These are phyloP conservation scores for Primulina tabacum DNA, from an alignment of 257 asterid genomes.

Conservation along the genomic window DNA sequence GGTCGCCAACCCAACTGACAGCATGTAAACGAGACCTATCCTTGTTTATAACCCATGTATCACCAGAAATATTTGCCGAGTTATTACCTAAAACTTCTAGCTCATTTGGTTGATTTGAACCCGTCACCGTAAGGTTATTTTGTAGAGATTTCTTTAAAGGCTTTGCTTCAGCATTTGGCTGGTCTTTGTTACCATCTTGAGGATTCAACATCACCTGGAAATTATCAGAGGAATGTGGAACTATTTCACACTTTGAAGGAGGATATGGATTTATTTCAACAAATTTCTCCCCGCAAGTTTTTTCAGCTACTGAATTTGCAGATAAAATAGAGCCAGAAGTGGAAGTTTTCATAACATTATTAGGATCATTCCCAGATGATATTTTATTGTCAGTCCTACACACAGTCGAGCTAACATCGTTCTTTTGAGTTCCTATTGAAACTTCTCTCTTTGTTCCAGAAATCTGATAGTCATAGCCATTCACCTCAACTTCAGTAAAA, in stretches of 20 bases:
- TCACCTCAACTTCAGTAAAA: conserved; percentile 34
- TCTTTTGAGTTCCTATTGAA: conserved; percentile 37
- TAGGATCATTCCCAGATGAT: conserved; percentile 37
- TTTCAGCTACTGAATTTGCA: conserved; percentile 30
- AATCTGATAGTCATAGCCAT: conserved; percentile 32
- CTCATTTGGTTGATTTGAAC: conserved; percentile 32
- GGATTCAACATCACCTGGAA: conserved; percentile 28
- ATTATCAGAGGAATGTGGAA: conserved; percentile 29
- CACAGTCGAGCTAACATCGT: conserved; percentile 31
- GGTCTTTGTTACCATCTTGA: conserved; percentile 24
- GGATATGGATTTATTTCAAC: conserved; percentile 36
- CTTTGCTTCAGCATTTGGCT: conserved; percentile 32
- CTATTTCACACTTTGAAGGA: conserved; percentile 29
- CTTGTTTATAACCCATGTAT: conserved; percentile 33
- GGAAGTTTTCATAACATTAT: conserved; percentile 33
- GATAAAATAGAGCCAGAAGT: conserved; percentile 37
- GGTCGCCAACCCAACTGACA: conserved; percentile 74
- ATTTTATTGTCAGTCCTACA: conserved; percentile 36
- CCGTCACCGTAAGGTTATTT: conserved; percentile 24
- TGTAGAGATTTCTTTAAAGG: conserved; percentile 35
- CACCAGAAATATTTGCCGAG: conserved; percentile 41
- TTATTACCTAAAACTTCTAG: conserved; percentile 35
- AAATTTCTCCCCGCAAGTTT: conserved; percentile 29
- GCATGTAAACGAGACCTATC: conserved; percentile 35
- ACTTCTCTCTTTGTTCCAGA: conserved; percentile 40